Conservation (phyloP, 495 filamentous ascomycete genomes). For the Neurospora tetrasperma region DNA sequence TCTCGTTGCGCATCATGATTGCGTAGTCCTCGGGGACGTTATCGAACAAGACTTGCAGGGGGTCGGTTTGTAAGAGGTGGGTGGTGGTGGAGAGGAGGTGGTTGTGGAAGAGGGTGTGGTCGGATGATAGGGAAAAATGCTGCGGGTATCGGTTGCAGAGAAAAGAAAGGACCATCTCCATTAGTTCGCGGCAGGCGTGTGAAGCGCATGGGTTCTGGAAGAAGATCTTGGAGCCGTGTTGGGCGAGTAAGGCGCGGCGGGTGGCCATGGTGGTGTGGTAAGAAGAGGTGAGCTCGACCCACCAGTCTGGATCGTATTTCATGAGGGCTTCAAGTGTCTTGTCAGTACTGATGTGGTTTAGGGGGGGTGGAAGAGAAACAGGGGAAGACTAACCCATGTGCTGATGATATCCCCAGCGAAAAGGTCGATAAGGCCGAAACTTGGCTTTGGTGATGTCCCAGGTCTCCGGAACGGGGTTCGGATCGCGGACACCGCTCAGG, state of each 20-base stretch:
- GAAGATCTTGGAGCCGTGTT: slow-evolving; percentile 55
- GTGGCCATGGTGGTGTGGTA: slow-evolving; percentile 62
- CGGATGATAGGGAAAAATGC: slow-evolving; percentile 50
- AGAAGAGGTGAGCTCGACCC: slow-evolving; percentile 78
- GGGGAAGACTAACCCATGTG: slow-evolving; percentile 70
- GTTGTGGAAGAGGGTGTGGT: slow-evolving; percentile 51
- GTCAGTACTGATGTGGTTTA: neutral
- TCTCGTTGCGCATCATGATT: slow-evolving; percentile 63
- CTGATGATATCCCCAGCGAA: slow-evolving; percentile 84
- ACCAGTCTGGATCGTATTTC: slow-evolving; percentile 79
- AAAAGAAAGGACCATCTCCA: slow-evolving; percentile 84
- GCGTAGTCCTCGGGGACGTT: slow-evolving; percentile 87
- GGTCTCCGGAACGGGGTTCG: slow-evolving; percentile 47
- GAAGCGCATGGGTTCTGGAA: slow-evolving; percentile 68
- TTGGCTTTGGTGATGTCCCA: slow-evolving; percentile 56
- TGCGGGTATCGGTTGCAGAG: slow-evolving; percentile 69
- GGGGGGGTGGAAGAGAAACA: neutral
- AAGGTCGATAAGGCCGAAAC: slow-evolving; percentile 67
- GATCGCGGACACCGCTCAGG: slow-evolving; percentile 70
- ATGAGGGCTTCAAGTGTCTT: slow-evolving; percentile 47
- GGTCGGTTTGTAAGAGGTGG: slow-evolving; percentile 51
- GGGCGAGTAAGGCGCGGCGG: slow-evolving; percentile 56
- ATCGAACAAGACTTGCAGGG: slow-evolving; percentile 64
- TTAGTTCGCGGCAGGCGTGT: slow-evolving; percentile 75
- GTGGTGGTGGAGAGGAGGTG: slow-evolving; percentile 55